Percentiles rank a stretch among this genome's conserved stretches.
Conservation (phyloP, 2,329 filamentous ascomycete species). For the Aureobasidium sp. region DNA sequence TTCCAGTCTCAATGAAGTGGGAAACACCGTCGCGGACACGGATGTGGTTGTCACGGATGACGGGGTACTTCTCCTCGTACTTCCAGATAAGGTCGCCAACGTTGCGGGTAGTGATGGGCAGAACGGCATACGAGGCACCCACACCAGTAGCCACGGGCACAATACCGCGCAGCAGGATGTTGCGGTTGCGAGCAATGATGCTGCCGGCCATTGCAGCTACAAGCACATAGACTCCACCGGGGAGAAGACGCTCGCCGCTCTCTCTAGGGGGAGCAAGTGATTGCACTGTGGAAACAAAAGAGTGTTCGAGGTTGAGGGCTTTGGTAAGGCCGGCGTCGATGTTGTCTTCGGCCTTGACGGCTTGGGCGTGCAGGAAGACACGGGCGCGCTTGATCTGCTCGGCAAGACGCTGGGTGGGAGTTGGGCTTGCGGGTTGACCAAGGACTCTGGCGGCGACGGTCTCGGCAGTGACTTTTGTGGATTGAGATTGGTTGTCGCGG, state of each 20-base stretch:
- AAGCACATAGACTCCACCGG: conserved; percentile 83
- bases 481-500: conserved; percentile 24
- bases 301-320: conserved; percentile 77
- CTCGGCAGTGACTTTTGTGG: conserved; percentile 24
- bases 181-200: conserved; percentile 83
- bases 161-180: conserved; percentile 68
- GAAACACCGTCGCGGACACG: conserved; percentile 59
- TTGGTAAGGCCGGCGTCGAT: conserved; percentile 75
- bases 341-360: conserved; percentile 65
- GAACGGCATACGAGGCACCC: conserved; percentile 70
- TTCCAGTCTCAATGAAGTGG: conserved; percentile 63
- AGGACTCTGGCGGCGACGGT: conserved; percentile 18
- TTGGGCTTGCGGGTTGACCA: conserved; percentile 42
- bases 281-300: conserved; percentile 81
- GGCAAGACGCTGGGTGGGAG: conserved; percentile 84
- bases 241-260: conserved; percentile 81
- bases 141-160: conserved; percentile 74
- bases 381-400: conserved; percentile 71
- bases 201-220: conserved; percentile 92
- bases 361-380: conserved; percentile 69
- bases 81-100: conserved; percentile 78
- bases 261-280: conserved; percentile 79
- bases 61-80: conserved; percentile 85
- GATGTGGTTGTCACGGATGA: conserved; percentile 72
- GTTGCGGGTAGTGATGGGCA: conserved; percentile 87